Conservation (phyloP, 352 stramenopile genomes). For the Phytophthora colocasiae region DNA sequence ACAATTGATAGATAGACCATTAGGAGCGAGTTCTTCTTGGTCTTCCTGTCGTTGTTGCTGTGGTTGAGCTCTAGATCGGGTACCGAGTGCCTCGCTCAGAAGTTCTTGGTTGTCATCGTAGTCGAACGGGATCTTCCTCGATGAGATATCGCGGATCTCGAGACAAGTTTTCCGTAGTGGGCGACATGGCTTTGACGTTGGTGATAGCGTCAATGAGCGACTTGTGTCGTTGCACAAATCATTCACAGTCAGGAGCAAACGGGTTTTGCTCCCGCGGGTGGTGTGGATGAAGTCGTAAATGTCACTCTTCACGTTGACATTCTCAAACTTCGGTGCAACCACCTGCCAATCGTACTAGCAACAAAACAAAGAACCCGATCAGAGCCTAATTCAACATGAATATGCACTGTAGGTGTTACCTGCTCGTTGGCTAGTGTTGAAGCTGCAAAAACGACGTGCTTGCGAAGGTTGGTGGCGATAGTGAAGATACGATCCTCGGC, state of each 20-base stretch:
- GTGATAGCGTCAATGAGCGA: slow-evolving; percentile 45
- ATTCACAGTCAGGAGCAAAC: slow-evolving; percentile 58
- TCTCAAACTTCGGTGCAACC: slow-evolving; percentile 73
- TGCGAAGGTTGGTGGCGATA: slow-evolving; percentile 77
- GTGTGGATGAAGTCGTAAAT: slow-evolving; percentile 74
- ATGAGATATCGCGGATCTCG: slow-evolving; percentile 69
- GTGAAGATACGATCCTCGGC: slow-evolving; percentile 76
- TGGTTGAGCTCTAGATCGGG: slow-evolving; percentile 4
- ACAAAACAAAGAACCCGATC: slow-evolving; percentile 8
- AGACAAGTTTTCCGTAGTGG: slow-evolving; percentile 61
- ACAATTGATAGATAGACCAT: slow-evolving; percentile 23
- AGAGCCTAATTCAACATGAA: neutral
- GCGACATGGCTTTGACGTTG: slow-evolving; percentile 51
- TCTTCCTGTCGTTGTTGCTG: slow-evolving; percentile 2
- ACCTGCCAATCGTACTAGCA: slow-evolving; percentile 88
- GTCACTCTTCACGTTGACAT: slow-evolving; percentile 71
- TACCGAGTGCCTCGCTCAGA: slow-evolving; percentile 54
- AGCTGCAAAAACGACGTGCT: slow-evolving; percentile 86
- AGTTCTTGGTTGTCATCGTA: slow-evolving; percentile 59
- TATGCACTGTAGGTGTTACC: slow-evolving; percentile 32
- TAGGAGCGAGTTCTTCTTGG: slow-evolving; percentile 1
- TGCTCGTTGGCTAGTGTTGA: slow-evolving; percentile 84
- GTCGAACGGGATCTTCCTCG: slow-evolving; percentile 71
- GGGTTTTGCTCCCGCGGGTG: slow-evolving; percentile 15
- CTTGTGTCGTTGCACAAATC: slow-evolving; percentile 63